phyloP scores from a whole-genome alignment of 2,329 filamentous ascomycete genomes.

The Diaporthe ilicicola region DNA sequence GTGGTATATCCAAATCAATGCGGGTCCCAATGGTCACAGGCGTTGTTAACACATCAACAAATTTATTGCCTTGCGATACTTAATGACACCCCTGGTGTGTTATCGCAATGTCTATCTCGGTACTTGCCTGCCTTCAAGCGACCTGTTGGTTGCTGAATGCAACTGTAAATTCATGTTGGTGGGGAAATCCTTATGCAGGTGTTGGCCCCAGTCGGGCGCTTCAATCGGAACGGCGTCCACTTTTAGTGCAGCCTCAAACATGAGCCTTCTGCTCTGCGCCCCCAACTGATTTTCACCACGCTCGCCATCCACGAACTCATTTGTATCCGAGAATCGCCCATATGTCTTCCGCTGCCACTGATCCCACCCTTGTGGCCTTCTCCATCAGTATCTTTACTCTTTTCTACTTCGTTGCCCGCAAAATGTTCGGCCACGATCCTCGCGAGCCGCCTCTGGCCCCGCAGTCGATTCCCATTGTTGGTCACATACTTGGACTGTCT shows the following conservation, averaged over 20 bases:
- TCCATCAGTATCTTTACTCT: slow-evolving; percentile 21
- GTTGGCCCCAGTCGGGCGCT: too few species aligned
- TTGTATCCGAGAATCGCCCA: neutral
- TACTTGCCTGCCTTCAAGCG: too few species aligned
- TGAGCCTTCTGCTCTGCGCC: neutral
- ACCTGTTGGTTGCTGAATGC: too few species aligned
- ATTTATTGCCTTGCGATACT: too few species aligned
- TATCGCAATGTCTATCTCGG: too few species aligned
- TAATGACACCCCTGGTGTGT: too few species aligned
- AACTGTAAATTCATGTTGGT: too few species aligned
- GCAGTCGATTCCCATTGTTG: slow-evolving; percentile 42
- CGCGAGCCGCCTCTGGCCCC: slow-evolving; percentile 44
- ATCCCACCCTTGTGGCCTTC: slow-evolving; percentile 10
- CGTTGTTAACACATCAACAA: too few species aligned
- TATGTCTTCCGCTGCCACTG: slow-evolving; percentile 6
- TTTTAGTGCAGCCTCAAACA: neutral
- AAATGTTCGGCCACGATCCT: slow-evolving; percentile 38
- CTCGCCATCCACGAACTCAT: neutral
- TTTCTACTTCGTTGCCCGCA: slow-evolving; percentile 16
- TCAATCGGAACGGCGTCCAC: too few species aligned
- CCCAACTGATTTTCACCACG: neutral
- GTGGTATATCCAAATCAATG: too few species aligned
- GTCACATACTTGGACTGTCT: slow-evolving; percentile 43
- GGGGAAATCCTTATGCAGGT: too few species aligned
- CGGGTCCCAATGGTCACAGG: too few species aligned